Evolutionary conservation across 768 basidiomycete genomes (phyloP).

Genomic region (Phanerochaete sordida): DNA sequence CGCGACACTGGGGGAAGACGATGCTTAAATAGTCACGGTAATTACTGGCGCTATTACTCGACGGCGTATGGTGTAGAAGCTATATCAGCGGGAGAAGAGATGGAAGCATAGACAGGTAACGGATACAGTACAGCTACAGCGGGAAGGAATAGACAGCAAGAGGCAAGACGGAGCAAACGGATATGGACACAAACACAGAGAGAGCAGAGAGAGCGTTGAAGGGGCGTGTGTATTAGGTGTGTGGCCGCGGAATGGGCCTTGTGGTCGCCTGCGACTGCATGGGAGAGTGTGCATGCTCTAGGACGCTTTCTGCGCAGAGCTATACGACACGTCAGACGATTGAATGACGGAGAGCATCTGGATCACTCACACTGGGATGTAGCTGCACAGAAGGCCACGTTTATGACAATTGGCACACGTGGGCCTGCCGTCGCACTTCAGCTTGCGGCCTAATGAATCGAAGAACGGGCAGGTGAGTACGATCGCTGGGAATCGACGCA

Average conservation of each 20-base stretch:
- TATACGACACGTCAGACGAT: background rate
- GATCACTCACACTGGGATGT: slow-evolving; percentile 61
- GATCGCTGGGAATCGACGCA: background rate
- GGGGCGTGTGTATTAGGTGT: background rate
- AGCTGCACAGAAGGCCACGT: slow-evolving; percentile 54
- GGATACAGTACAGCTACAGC: slow-evolving; percentile 13
- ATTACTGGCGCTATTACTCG: background rate
- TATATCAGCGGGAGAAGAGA: slow-evolving; percentile 1
- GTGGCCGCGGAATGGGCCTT: background rate
- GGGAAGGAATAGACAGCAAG: background rate
- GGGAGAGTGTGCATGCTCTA: background rate
- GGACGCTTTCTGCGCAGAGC: slow-evolving; percentile 3
- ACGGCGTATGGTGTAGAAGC: background rate
- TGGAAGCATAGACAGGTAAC: background rate
- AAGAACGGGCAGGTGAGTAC: background rate
- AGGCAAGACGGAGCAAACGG: background rate
- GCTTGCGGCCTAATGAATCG: slow-evolving; percentile 50
- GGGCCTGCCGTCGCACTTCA: slow-evolving; percentile 73
- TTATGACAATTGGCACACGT: slow-evolving; percentile 65
- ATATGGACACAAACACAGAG: background rate
- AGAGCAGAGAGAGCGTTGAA: background rate
- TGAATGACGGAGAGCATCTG: background rate
- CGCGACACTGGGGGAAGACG: background rate
- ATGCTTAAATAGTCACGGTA: slow-evolving; percentile 6
- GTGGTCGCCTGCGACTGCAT: slow-evolving; percentile 2